A percentile compares a stretch with the other conserved stretches of the same genome.
Evolutionary conservation across 129 eudicot genomes (phyloP).

Genomic region (Gnaphalium uliginosum): DNA sequence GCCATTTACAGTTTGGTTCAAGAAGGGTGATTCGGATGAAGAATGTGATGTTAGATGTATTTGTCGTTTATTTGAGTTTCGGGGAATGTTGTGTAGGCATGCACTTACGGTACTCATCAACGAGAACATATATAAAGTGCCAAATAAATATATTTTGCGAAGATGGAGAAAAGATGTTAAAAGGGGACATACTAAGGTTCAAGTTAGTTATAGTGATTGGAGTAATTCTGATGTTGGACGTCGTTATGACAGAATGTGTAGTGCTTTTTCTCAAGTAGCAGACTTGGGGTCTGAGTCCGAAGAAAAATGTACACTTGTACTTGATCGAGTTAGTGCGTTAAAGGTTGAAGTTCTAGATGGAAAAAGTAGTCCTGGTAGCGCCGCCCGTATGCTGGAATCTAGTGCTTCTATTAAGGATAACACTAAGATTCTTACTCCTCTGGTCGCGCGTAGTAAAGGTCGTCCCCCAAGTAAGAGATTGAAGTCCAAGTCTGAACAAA

Average conservation of each 20-base stretch:
- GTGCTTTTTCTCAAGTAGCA: neutral
- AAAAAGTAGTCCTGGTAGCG: neutral
- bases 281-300: neutral
- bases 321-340: neutral
- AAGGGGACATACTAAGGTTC: slow-evolving; percentile 5
- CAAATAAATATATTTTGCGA: slow-evolving; percentile 74
- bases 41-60: no score
- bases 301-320: neutral
- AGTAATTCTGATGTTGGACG: neutral
- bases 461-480: neutral
- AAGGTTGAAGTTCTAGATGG: neutral
- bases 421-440: neutral
- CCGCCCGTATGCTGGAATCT: neutral
- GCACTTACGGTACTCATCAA: slow-evolving; percentile 65
- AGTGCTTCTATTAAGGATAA: neutral
- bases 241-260: slow-evolving; percentile 2
- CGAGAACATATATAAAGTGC: neutral
- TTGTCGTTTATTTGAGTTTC: slow-evolving; percentile 70
- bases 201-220: neutral
- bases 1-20: no score
- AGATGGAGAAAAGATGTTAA: slow-evolving; percentile 89
- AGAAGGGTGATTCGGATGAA: no score
- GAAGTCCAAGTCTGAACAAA: neutral
- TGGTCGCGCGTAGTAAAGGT: neutral
- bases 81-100: slow-evolving; percentile 84